These are phyloP conservation scores for Talaromyces albobiverticillius DNA, from an alignment of 2,329 filamentous ascomycete genomes.

Conservation along the genomic window DNA sequence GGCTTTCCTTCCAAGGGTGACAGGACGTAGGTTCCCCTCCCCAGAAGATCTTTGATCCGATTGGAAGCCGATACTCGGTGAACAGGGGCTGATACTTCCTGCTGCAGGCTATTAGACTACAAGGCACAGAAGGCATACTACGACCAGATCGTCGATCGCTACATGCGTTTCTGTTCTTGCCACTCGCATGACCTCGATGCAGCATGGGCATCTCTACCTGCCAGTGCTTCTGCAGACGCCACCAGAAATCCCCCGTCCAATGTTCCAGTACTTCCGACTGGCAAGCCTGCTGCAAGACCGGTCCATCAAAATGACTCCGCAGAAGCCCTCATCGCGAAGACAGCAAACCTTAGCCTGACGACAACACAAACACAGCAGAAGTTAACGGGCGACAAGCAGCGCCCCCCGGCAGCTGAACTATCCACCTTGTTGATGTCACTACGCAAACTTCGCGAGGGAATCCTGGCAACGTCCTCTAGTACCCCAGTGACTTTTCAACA, in stretches of 20 bases:
- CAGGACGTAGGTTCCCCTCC: slow-evolving; percentile 58
- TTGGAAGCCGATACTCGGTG: neutral
- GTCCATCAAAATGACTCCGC: neutral
- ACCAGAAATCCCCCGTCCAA: slow-evolving; percentile 36
- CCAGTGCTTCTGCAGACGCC: slow-evolving; percentile 36
- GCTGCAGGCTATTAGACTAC: slow-evolving; percentile 63
- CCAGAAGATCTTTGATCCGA: neutral
- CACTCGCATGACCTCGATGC: slow-evolving; percentile 70
- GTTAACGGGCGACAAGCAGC: slow-evolving; percentile 17
- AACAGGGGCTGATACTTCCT: slow-evolving; percentile 12
- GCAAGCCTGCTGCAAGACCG: slow-evolving; percentile 18
- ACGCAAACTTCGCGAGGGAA: slow-evolving; percentile 86
- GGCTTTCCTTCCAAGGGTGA: slow-evolving; percentile 91
- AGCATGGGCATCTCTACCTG: slow-evolving; percentile 66
- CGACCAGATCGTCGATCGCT: slow-evolving; percentile 80
- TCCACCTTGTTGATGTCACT: slow-evolving; percentile 76
- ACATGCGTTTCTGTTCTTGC: slow-evolving; percentile 82
- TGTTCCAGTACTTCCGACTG: slow-evolving; percentile 4
- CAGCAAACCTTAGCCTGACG: slow-evolving; percentile 4
- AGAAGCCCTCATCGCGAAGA: slow-evolving; percentile 9
- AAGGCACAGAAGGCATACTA: slow-evolving; percentile 84
- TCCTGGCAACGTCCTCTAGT: slow-evolving; percentile 68
- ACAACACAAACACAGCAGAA: neutral
- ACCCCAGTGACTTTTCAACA: slow-evolving; percentile 77
- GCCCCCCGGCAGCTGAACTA: slow-evolving; percentile 60